Evolutionary conservation across 2,329 filamentous ascomycete species (phyloP).

Genomic region (Fusarium gaditjirri): DNA sequence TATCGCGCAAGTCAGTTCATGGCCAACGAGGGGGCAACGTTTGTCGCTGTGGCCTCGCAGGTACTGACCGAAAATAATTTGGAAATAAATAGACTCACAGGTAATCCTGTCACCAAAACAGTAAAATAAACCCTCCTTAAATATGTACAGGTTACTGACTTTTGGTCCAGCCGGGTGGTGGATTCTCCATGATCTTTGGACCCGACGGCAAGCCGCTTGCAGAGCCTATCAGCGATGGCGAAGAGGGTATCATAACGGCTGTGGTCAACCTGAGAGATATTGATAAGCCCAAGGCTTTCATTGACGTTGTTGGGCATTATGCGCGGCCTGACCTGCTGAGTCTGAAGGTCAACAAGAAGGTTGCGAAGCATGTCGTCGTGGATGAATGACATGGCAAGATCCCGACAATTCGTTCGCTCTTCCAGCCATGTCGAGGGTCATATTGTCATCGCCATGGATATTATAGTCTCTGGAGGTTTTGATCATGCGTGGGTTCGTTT

Average conservation of each 20-base stretch:
- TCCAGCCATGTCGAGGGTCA: fast-evolving
- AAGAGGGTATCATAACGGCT: background rate
- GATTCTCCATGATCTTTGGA: slow-evolving; percentile 4
- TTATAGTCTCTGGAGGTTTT: fast-evolving
- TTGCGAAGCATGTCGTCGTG: background rate
- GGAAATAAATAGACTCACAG: background rate
- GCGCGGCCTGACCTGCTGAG: background rate
- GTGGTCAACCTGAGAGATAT: background rate
- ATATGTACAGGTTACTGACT: background rate
- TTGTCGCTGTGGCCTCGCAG: background rate
- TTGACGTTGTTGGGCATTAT: slow-evolving; percentile 3
- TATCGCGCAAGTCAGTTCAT: background rate
- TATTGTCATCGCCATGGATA: fast-evolving
- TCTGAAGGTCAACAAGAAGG: slow-evolving; percentile 1
- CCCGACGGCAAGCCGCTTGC: background rate
- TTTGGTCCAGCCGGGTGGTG: background rate
- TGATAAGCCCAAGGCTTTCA: background rate
- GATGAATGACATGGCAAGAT: background rate
- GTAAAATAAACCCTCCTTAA: background rate
- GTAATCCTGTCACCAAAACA: background rate
- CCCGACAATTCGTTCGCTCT: fast-evolving
- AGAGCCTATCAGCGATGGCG: background rate
- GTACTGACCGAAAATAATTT: background rate
- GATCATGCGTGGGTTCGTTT: background rate
- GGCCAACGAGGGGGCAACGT: background rate